Evolutionary conservation across 768 basidiomycete species (phyloP).

Genomic region (Lenzites betulinus): DNA sequence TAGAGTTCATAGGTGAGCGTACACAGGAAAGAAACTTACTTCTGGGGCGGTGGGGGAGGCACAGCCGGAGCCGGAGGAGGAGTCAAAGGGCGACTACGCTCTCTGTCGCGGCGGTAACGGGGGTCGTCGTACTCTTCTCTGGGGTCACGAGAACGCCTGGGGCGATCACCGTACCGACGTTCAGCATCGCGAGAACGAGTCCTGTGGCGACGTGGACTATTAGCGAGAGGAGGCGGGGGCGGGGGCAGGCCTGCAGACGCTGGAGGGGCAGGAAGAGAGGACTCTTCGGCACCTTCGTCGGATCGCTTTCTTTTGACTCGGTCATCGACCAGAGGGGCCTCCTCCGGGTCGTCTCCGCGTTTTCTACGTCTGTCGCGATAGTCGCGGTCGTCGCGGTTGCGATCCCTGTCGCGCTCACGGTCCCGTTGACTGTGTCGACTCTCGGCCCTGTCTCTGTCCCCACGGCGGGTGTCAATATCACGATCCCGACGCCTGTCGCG

Average conservation of each 20-base stretch:
- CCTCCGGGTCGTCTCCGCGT: constrained; percentile 63
- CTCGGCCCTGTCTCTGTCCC: constrained; percentile 49
- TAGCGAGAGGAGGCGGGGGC: constrained; percentile 48
- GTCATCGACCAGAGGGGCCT: constrained; percentile 43
- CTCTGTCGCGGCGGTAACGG: constrained; percentile 45
- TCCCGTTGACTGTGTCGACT: constrained; percentile 65
- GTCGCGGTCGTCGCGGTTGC: constrained; percentile 48
- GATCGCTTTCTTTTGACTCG: constrained; percentile 67
- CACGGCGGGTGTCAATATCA: constrained; percentile 40
- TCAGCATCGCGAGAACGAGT: constrained; percentile 53
- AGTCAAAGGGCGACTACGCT: constrained; percentile 43
- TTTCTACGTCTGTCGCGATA: constrained; percentile 59
- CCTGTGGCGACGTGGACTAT: constrained; percentile 50
- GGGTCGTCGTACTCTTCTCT: constrained; percentile 61
- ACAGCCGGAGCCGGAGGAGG: constrained; percentile 16
- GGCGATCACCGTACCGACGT: constrained; percentile 52
- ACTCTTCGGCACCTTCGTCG: constrained; percentile 53
- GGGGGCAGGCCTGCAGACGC: constrained; percentile 46
- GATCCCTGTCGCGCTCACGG: constrained; percentile 18
- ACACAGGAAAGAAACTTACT: constrained; percentile 43
- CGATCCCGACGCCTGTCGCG: constrained; percentile 58
- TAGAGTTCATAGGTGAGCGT: constrained; percentile 24
- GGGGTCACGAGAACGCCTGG: constrained; percentile 46
- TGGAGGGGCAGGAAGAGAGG: constrained; percentile 46
- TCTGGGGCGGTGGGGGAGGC: background rate